Conservation (phyloP, 2,329 filamentous ascomycete genomes). For the Fusarium acutatum region DNA sequence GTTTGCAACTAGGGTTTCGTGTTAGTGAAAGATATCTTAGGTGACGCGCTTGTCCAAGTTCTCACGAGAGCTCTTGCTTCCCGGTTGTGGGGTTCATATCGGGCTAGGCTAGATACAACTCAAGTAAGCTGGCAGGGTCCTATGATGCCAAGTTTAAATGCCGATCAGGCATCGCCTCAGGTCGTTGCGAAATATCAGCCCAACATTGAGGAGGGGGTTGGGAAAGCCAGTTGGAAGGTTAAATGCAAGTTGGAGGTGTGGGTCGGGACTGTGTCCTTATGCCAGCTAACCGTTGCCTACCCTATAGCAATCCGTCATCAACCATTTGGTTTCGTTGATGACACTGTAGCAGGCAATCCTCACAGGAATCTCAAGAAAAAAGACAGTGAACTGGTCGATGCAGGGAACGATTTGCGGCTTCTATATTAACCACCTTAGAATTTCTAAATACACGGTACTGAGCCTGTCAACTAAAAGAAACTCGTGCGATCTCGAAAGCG, state of each 20-base stretch:
- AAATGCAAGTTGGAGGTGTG: not conserved
- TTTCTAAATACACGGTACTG: too few relatives aligned
- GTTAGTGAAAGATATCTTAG: not conserved
- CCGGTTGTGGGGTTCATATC: not conserved
- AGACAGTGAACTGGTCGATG: too few relatives aligned
- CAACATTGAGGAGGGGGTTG: not conserved
- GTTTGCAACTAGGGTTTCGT: not conserved
- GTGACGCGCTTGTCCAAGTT: not conserved
- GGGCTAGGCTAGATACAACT: not conserved
- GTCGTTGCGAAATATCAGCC: not conserved
- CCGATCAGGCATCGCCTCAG: not conserved
- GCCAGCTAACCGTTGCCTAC: not conserved
- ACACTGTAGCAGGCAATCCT: too few relatives aligned
- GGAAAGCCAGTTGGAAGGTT: not conserved
- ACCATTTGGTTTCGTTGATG: too few relatives aligned
- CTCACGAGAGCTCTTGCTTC: conserved; percentile 1
- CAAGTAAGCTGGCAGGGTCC: rapidly evolving
- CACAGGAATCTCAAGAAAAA: too few relatives aligned
- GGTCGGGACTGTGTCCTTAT: not conserved
- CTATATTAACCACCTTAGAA: too few relatives aligned
- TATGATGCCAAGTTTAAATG: not conserved
- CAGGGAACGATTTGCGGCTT: too few relatives aligned
- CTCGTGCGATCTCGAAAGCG: too few relatives aligned
- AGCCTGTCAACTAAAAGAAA: too few relatives aligned
- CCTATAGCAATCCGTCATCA: not conserved